Percentiles rank a stretch among this genome's conserved stretches.
phyloP scores from a whole-genome alignment of 2,329 filamentous ascomycete genomes.

The Aspergillus awamori region DNA sequence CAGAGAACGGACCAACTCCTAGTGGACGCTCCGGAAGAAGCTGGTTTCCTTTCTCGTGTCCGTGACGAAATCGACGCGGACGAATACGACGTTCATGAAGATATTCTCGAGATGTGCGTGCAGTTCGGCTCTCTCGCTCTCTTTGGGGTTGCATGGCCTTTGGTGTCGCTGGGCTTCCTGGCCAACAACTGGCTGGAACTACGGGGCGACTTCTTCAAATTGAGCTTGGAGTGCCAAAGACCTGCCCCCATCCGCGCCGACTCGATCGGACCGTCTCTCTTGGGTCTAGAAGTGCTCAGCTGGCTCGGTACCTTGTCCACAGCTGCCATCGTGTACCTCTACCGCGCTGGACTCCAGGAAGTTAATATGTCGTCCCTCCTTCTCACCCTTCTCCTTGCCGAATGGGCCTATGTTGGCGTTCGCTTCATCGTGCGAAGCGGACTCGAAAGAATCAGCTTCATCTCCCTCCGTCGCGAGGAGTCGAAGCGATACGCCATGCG shows the following conservation, averaged over 20 bases:
- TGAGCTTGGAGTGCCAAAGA: constrained; percentile 83
- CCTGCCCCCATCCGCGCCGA: constrained; percentile 89
- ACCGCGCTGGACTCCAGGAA: constrained; percentile 67
- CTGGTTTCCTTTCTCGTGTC: constrained; percentile 76
- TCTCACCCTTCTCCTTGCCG: constrained; percentile 75
- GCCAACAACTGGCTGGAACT: constrained; percentile 97
- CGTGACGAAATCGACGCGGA: constrained; percentile 80
- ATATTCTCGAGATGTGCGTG: constrained; percentile 92
- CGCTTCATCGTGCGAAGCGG: constrained; percentile 71
- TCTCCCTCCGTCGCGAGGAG: constrained; percentile 79
- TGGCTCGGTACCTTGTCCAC: constrained; percentile 92
- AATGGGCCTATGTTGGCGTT: constrained; percentile 79
- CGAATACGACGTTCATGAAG: constrained; percentile 83
- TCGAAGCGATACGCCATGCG: constrained; percentile 76
- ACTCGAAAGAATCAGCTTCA: constrained; percentile 77
- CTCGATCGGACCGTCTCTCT: constrained; percentile 90
- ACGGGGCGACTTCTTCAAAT: constrained; percentile 90
- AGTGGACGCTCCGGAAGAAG: constrained; percentile 75
- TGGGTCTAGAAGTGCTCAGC: constrained; percentile 82
- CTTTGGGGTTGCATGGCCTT: constrained; percentile 91
- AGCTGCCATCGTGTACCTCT: constrained; percentile 85
- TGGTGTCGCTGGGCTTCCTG: constrained; percentile 86
- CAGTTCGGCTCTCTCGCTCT: constrained; percentile 87
- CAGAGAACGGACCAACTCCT: constrained; percentile 50
- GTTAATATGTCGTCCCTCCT: constrained; percentile 78